Percentiles rank a stretch among this genome's conserved stretches.
These are phyloP conservation scores for Uronychia setigera DNA, from an alignment of 73 alveolate species.

Conservation along the genomic window DNA sequence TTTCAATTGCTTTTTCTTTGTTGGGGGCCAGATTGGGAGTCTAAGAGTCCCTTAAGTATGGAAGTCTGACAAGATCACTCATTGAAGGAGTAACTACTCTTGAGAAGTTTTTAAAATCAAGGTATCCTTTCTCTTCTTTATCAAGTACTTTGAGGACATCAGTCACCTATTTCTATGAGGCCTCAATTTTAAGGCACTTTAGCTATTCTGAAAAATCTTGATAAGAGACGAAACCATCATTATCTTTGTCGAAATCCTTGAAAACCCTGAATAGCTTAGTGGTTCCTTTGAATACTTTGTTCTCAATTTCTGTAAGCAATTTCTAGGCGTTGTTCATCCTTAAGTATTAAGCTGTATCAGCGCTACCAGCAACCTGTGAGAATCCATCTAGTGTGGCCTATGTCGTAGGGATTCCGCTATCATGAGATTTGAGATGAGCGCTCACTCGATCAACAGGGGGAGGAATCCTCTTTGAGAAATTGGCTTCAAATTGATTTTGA, in stretches of 20 bases:
- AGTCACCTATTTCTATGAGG: slow-evolving; percentile 19
- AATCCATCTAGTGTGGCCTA: slow-evolving; percentile 24
- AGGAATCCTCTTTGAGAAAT: not conserved
- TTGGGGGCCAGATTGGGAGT: not conserved
- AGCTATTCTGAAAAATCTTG: slow-evolving; percentile 39
- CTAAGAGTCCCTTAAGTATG: not conserved
- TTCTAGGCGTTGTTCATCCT: slow-evolving; percentile 10
- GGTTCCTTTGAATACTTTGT: slow-evolving; percentile 48
- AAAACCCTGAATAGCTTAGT: slow-evolving; percentile 18
- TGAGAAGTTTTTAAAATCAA: slow-evolving; percentile 41
- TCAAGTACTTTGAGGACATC: slow-evolving; percentile 26
- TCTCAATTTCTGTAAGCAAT: slow-evolving; percentile 29
- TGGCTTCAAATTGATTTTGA: slow-evolving; percentile 26
- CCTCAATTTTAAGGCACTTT: slow-evolving; percentile 20
- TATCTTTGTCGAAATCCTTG: slow-evolving; percentile 46
- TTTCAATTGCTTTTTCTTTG: not conserved
- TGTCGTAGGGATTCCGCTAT: slow-evolving; percentile 4
- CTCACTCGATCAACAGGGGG: not conserved
- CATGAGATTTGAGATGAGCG: not conserved
- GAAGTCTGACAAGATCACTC: slow-evolving; percentile 15
- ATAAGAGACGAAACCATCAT: slow-evolving; percentile 59
- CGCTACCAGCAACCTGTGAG: slow-evolving; percentile 21
- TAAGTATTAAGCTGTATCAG: slow-evolving; percentile 11
- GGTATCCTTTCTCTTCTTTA: slow-evolving; percentile 45
- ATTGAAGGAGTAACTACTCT: slow-evolving; percentile 26